A percentile compares a stretch with the other conserved stretches of the same genome.
phyloP scores from a whole-genome alignment of 2,329 filamentous ascomycete genomes.

The Westerdykella sp. region DNA sequence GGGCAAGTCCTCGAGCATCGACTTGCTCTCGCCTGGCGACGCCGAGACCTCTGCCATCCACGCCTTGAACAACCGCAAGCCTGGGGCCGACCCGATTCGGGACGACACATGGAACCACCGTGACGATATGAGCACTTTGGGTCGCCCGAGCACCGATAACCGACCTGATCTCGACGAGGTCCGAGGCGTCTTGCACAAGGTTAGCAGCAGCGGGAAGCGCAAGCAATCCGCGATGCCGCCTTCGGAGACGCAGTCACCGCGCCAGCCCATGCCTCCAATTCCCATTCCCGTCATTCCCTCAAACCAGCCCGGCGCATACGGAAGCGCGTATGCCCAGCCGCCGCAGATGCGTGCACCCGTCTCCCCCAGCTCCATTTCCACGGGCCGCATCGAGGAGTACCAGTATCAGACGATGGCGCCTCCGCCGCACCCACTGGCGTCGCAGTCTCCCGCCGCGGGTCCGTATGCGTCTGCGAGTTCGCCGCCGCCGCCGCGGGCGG shows the following conservation, averaged over 20 bases:
- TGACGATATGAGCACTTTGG: slow-evolving; percentile 34
- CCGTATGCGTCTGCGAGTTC: too few species aligned
- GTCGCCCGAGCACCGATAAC: slow-evolving; percentile 38
- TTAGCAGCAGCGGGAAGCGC: slow-evolving; percentile 41
- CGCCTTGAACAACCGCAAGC: slow-evolving; percentile 40
- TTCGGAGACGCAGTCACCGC: neutral
- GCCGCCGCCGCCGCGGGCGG: too few species aligned
- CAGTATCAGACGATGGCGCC: slow-evolving; percentile 30
- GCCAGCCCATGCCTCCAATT: slow-evolving; percentile 22
- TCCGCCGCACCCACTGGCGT: slow-evolving; percentile 18
- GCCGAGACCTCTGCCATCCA: slow-evolving; percentile 40
- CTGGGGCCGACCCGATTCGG: slow-evolving; percentile 39
- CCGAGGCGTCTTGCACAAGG: slow-evolving; percentile 40
- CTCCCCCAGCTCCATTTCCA: slow-evolving; percentile 29
- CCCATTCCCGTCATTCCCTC: slow-evolving; percentile 23
- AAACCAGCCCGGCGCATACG: slow-evolving; percentile 5
- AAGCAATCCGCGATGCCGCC: slow-evolving; percentile 13
- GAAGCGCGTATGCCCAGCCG: slow-evolving; percentile 18
- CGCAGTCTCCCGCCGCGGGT: too few species aligned
- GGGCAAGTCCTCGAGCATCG: slow-evolving; percentile 26
- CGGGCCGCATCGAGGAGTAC: slow-evolving; percentile 28
- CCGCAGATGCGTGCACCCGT: slow-evolving; percentile 18
- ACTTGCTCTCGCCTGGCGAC: slow-evolving; percentile 26
- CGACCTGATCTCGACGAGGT: slow-evolving; percentile 44
- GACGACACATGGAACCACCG: slow-evolving; percentile 42